These are phyloP conservation scores for Quercus wislizeni DNA, from an alignment of 306 rosid genomes.

Conservation along the genomic window DNA sequence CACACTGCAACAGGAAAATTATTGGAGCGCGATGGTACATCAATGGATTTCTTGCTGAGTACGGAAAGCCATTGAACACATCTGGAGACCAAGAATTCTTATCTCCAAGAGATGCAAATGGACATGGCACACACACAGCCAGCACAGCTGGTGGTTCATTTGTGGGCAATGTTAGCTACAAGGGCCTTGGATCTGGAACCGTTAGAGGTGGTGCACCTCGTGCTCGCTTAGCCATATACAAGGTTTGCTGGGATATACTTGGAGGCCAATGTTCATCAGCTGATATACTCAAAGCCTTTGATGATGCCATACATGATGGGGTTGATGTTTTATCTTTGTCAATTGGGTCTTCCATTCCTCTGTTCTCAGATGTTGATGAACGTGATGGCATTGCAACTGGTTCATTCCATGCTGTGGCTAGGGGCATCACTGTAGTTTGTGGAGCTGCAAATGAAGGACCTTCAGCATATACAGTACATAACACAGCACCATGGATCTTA, in stretches of 20 bases:
- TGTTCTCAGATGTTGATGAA: slow-evolving; percentile 33
- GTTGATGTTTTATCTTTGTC: slow-evolving; percentile 48
- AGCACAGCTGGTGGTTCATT: slow-evolving; percentile 42
- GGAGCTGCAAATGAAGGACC: slow-evolving; percentile 46
- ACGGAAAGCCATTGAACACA: slow-evolving; percentile 30
- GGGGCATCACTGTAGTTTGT: slow-evolving; percentile 44
- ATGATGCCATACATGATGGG: slow-evolving; percentile 47
- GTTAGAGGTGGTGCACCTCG: slow-evolving; percentile 50
- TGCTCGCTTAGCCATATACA: slow-evolving; percentile 47
- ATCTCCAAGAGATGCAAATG: slow-evolving; percentile 38
- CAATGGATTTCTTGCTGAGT: slow-evolving; percentile 35
- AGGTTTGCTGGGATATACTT: slow-evolving; percentile 45
- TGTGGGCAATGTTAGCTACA: slow-evolving; percentile 33
- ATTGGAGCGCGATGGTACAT: slow-evolving; percentile 55
- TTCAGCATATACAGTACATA: slow-evolving; percentile 32
- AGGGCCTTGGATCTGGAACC: slow-evolving; percentile 39
- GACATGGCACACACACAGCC: slow-evolving; percentile 55
- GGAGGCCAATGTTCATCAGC: slow-evolving; percentile 34
- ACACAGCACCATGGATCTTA: slow-evolving; percentile 48
- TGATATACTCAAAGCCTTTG: slow-evolving; percentile 50
- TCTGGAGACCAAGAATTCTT: slow-evolving; percentile 17
- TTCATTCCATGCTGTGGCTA: slow-evolving; percentile 48
- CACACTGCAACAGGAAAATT: slow-evolving; percentile 45
- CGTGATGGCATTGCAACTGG: slow-evolving; percentile 32
- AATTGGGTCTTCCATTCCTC: slow-evolving; percentile 35